Percentiles rank a stretch among this genome's conserved stretches.
phyloP scores from a whole-genome alignment of 176 grass and related monocot genomes.

The Oryza australiensis region DNA sequence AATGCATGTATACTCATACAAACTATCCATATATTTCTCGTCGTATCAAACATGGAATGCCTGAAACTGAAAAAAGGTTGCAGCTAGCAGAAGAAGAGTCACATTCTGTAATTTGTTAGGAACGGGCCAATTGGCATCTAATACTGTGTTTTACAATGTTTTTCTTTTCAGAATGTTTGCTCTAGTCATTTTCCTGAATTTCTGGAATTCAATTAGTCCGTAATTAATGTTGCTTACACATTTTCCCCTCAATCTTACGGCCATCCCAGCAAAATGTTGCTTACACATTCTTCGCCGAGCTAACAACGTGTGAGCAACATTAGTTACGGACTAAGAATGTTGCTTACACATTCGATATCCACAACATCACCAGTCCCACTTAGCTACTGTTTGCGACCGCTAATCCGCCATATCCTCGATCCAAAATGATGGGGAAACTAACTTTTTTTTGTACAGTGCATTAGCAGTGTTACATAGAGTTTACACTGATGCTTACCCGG shows the following conservation, averaged over 20 bases:
- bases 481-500: conserved; percentile 36
- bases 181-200: not conserved
- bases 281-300: too few relatives aligned
- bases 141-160: not conserved
- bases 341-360: too few relatives aligned
- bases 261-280: too few relatives aligned
- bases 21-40: not conserved
- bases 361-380: too few relatives aligned
- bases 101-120: not conserved
- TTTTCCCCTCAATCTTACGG: too few relatives aligned
- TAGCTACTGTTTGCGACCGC: not conserved
- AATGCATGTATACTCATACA: not conserved
- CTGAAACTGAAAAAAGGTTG: not conserved
- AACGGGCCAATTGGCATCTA: not conserved
- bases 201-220: not conserved
- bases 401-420: too few relatives aligned
- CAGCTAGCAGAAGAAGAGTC: not conserved
- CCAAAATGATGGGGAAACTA: not conserved
- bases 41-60: not conserved
- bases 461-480: too few relatives aligned
- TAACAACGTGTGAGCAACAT: too few relatives aligned
- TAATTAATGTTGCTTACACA: too few relatives aligned
- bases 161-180: not conserved
- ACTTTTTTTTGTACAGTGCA: too few relatives aligned
- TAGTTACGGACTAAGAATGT: too few relatives aligned